Evolutionary conservation across 2,329 filamentous ascomycete species (phyloP).

Genomic region (Eurotiales sp.): DNA sequence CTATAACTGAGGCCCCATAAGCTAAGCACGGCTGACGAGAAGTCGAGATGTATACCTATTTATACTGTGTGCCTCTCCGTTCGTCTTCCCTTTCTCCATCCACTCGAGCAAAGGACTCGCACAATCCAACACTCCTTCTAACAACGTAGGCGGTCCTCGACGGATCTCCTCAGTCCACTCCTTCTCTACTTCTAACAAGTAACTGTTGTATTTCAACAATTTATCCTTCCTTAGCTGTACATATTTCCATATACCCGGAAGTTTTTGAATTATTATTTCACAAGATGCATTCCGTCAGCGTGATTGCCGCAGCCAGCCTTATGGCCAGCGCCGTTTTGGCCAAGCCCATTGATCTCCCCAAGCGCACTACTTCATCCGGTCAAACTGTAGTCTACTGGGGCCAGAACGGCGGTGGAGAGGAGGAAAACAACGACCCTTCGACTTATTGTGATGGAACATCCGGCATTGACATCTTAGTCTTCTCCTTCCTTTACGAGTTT

Average conservation of each 20-base stretch:
- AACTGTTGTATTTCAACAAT: background rate
- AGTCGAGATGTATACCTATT: background rate
- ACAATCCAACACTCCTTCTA: background rate
- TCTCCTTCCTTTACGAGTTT: conserved; percentile 1
- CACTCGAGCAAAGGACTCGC: background rate
- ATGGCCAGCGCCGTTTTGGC: background rate
- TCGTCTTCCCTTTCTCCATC: background rate
- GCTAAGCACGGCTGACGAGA: background rate
- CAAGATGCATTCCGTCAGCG: background rate
- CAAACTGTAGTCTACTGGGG: conserved; percentile 4
- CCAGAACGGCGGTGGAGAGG: conserved; percentile 4
- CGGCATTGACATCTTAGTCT: background rate
- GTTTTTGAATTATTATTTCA: too few relatives aligned
- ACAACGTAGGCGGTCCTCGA: background rate
- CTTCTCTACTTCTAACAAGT: background rate
- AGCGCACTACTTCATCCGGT: background rate
- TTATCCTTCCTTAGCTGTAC: background rate
- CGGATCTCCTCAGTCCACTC: background rate
- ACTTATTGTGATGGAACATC: background rate
- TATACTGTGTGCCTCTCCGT: background rate
- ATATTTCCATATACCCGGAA: background rate
- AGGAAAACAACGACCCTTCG: conserved; percentile 2
- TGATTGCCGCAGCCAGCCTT: background rate
- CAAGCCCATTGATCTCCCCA: background rate
- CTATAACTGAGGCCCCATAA: background rate